phyloP scores from a whole-genome alignment of 2,329 filamentous ascomycete species.

The Dactylellina drechsleri region DNA sequence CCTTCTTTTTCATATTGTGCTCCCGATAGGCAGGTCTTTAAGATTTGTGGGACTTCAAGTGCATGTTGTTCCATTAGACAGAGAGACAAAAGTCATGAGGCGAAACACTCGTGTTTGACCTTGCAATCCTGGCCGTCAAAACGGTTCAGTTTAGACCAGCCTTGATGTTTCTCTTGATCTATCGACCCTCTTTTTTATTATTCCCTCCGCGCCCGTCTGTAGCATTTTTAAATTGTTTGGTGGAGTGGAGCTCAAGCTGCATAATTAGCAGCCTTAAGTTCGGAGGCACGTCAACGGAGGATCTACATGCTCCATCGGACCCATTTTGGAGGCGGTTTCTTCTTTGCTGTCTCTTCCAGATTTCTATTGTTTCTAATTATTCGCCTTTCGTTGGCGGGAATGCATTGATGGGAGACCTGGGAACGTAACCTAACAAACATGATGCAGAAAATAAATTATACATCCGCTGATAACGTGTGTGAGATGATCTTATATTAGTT shows the following conservation, averaged over 20 bases:
- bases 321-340: background rate
- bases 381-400: conserved; percentile 5
- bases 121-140: too few relatives aligned
- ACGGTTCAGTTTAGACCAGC: too few relatives aligned
- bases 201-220: too few relatives aligned
- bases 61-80: too few relatives aligned
- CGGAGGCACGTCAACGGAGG: too few relatives aligned
- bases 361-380: conserved; percentile 11
- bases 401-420: conserved; percentile 16
- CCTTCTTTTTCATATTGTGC: background rate
- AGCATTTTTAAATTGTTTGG: too few relatives aligned
- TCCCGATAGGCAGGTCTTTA: conserved; percentile 20
- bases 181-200: background rate
- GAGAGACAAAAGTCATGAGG: background rate
- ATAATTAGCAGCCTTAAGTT: too few relatives aligned
- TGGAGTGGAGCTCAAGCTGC: too few relatives aligned
- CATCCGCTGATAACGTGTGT: conserved; percentile 7
- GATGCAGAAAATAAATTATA: too few relatives aligned
- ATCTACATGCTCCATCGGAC: too few relatives aligned
- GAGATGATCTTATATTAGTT: conserved; percentile 17
- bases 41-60: background rate
- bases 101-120: conserved; percentile 38
- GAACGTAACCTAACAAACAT: background rate
- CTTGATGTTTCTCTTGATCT: background rate
- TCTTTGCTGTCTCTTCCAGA: background rate